Base-by-base conservation (phyloP, 2,329 filamentous ascomycete genomes). In the Alternaria dauci region DNA sequence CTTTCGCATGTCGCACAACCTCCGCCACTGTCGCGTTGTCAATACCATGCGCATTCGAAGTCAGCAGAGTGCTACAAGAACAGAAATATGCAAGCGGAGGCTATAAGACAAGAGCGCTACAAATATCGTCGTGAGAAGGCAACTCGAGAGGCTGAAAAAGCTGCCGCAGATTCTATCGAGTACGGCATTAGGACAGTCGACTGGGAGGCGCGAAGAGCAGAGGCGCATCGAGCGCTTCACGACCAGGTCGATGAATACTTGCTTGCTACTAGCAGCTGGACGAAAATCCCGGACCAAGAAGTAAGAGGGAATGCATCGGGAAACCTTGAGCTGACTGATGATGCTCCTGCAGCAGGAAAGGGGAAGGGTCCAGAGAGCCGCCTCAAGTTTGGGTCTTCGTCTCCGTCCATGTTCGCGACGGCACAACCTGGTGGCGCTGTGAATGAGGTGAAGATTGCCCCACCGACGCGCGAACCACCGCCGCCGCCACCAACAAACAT, bases 41-140 rank as follows among this genome's bases (percentile, higher is more conserved):
- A 32, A 20, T 69, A 67, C 20, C 67, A 69, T 36, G 42, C 52
- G 14, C 67, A 69, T 51, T 39, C 30, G 1, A 53, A 3, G 2
- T 9, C 50, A 3, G 48, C 52, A 5, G 23, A 30, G 3, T 69
- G 67, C 42, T 69, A 69, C 23, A 61, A 55, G 32, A 6, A 36
- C 4, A 36, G 39, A 2, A n/a, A 20, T 5, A 18, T 8, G 5
- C 34, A 34, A 2, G 8, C 25, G 8, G 55, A 59, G 5, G 8
- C 30, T 3, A 44, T 38, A 23, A 50, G 42, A 11, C 32, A 42
- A 7, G n/a, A 41, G 16, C 34, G 38, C 39, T 18, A 47, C 8
- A 18, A 55, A 2, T 9, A 25, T 23, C 39, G 36, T 26, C 51
- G 51, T 3, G 26, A 53, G 3, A 53, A 53, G 5, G 36, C 38